phyloP scores from a whole-genome alignment of 202 grass and related monocot species.

The Panicum virgatum region DNA sequence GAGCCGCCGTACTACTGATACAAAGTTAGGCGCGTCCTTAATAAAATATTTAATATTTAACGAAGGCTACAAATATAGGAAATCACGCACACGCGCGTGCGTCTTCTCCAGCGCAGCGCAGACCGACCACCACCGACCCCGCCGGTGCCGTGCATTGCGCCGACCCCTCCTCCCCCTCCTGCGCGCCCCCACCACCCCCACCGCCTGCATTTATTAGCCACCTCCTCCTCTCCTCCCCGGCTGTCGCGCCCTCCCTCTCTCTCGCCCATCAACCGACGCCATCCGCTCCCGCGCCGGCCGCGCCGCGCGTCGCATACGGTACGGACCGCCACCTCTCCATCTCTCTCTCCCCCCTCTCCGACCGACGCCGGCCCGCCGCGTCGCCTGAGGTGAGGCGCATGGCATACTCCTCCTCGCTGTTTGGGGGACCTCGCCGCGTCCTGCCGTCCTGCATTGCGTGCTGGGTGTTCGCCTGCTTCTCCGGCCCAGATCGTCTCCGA shows the following conservation, averaged over 20 bases:
- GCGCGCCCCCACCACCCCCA: background rate
- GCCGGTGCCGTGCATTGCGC: too few relatives aligned
- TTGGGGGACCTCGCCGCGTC: background rate
- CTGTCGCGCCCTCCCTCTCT: too few relatives aligned
- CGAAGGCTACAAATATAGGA: background rate
- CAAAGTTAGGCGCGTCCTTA: too few relatives aligned
- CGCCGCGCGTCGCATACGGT: background rate
- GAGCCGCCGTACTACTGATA: too few relatives aligned
- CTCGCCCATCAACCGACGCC: background rate
- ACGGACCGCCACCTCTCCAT: background rate
- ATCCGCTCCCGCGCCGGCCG: background rate
- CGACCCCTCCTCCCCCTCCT: background rate
- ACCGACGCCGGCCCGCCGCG: background rate
- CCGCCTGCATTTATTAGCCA: constrained; percentile 5
- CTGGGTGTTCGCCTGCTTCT: background rate
- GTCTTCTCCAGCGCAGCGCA: background rate
- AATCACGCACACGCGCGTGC: background rate
- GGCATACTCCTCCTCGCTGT: background rate
- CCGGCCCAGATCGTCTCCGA: background rate
- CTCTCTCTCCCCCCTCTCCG: background rate
- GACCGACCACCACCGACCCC: background rate
- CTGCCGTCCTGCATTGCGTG: background rate
- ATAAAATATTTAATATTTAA: too few relatives aligned
- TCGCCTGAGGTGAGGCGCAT: background rate
- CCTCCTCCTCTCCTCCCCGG: background rate